These are phyloP conservation scores for Colletotrichum lentis DNA, from an alignment of 2,329 filamentous ascomycete species.

Conservation along the genomic window DNA sequence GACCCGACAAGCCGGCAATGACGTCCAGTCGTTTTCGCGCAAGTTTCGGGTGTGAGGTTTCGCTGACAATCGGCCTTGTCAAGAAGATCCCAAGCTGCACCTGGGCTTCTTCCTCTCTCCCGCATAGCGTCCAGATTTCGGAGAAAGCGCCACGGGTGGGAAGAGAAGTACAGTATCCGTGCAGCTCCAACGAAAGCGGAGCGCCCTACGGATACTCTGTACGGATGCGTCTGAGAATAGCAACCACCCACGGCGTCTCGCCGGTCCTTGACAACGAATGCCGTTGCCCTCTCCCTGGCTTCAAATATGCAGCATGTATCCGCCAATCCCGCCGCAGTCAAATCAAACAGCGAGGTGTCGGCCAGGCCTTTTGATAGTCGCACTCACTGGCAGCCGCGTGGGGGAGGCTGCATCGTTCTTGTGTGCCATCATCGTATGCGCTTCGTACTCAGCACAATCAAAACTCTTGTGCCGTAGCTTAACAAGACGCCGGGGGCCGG, in stretches of 20 bases:
- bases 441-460: background rate
- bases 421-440: background rate
- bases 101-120: background rate
- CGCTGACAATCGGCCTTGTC: constrained; percentile 17
- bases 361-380: background rate
- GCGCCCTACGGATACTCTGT: background rate
- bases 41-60: background rate
- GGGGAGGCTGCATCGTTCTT: background rate
- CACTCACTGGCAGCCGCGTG: constrained; percentile 20
- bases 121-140: constrained; percentile 14
- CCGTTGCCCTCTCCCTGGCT: background rate
- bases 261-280: background rate
- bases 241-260: background rate
- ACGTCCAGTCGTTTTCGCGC: background rate
- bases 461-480: constrained; percentile 12
- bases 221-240: constrained; percentile 10
- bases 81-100: constrained; percentile 27
- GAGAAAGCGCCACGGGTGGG: constrained; percentile 16
- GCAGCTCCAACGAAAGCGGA: background rate
- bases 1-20: constrained; percentile 3
- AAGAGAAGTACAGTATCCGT: constrained; percentile 1
- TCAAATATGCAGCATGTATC: background rate
- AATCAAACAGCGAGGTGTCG: background rate
- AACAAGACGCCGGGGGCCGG: background rate
- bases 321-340: background rate